Conservation (phyloP, 768 basidiomycete genomes). For the Punctularia strigosozonata region DNA sequence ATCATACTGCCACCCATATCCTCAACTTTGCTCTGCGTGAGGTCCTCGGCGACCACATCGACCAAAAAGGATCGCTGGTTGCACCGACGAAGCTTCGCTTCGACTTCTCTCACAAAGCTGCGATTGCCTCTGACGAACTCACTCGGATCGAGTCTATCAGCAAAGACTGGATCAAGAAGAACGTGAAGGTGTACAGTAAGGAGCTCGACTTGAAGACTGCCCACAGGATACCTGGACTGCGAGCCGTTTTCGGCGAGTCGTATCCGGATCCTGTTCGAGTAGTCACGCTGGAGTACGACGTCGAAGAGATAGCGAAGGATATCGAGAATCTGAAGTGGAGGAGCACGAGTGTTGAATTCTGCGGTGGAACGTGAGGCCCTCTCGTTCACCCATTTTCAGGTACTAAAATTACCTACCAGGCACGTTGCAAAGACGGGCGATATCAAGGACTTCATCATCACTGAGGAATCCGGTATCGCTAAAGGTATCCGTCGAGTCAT, state of each 20-base stretch:
- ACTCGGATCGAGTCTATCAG: slow-evolving; percentile 74
- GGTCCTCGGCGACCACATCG: slow-evolving; percentile 91
- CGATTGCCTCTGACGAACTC: slow-evolving; percentile 67
- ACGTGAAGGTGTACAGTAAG: slow-evolving; percentile 82
- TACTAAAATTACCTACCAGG: slow-evolving; percentile 22
- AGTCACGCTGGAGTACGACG: slow-evolving; percentile 78
- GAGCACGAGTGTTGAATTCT: slow-evolving; percentile 88
- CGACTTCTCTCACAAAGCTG: slow-evolving; percentile 95
- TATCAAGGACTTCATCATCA: slow-evolving; percentile 93
- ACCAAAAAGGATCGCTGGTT: slow-evolving; percentile 96
- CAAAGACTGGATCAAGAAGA: slow-evolving; percentile 81
- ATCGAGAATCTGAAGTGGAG: slow-evolving; percentile 88
- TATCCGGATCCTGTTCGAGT: slow-evolving; percentile 98
- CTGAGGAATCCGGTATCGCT: slow-evolving; percentile 93
- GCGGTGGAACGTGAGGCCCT: slow-evolving; percentile 81
- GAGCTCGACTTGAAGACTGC: slow-evolving; percentile 72
- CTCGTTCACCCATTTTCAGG: not conserved
- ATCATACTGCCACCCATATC: slow-evolving; percentile 98
- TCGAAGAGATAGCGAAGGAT: slow-evolving; percentile 79
- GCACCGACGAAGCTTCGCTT: slow-evolving; percentile 93
- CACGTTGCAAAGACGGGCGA: slow-evolving; percentile 96
- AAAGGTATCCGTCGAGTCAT: slow-evolving; percentile 94
- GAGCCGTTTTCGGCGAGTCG: slow-evolving; percentile 95
- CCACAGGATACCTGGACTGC: slow-evolving; percentile 80
- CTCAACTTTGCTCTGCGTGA: slow-evolving; percentile 92